Evolutionary conservation across 225 moss, liverwort and hornwort species (phyloP), one percentile per base, ranked within the genome.

Genomic region (Marchantia paleacea): DNA sequence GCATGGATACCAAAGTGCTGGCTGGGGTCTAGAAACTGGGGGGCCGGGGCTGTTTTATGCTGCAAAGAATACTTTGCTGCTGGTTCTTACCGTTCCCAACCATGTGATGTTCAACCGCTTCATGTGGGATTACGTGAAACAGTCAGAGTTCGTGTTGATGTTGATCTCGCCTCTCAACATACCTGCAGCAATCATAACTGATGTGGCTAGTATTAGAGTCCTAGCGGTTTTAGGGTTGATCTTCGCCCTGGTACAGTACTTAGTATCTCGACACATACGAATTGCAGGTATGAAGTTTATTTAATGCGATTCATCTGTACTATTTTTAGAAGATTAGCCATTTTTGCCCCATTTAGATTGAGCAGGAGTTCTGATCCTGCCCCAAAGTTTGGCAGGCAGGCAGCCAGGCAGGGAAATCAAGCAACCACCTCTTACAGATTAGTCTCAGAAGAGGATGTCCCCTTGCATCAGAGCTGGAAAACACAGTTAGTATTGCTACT

Each of bases 261-360:
- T 91, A 70, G 91, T 99, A 82, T 94, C 99, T 57, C 87, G 99
- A 80, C 92, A 95, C 82, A 88, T 95, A 69, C 86, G 93, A 77
- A 95, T 94, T 84, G 85, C 94, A 85, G 99, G 99, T 80, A 94
- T 95, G 95, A 95, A 88, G 85, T 95, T 94, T 84, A 94, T 99
- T 76, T 97, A 52, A 82, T 77, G 55, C 53, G 77, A 57, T 76
- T 70, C 50, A 80, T 80, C 48, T 79, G 76, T 87, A 80, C 24
- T 67, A 73, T 72, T 76, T 39, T 39, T 79, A 77, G 84, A 73
- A 82, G 72, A 61, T 82, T 73, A 82, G 76, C 76, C 79, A 87
- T 82, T 87, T 87, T 87, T 87, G 87, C 84, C 81, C 79, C 79
- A 79, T 30, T 72, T 76, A 78, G 69, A 69, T 66, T 81, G 72